These are phyloP conservation scores for Nyssa sinensis DNA, from an alignment of 148 eudicot genomes.

Conservation along the genomic window DNA sequence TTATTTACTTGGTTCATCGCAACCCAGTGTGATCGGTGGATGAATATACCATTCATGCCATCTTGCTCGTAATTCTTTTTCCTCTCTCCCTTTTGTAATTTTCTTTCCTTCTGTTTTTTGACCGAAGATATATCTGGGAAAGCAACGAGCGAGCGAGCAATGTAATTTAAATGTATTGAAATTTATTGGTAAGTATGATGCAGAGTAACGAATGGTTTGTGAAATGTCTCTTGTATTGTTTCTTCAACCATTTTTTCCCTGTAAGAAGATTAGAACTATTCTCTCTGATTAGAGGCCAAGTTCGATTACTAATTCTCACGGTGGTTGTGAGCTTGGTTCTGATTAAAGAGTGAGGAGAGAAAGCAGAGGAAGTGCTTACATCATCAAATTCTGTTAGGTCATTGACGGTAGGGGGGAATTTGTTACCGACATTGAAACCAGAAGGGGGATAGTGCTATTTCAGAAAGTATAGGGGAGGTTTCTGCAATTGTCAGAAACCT, in stretches of 20 bases:
- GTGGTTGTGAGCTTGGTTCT: too few relatives aligned
- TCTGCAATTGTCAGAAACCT: too few relatives aligned
- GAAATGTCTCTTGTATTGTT: slow-evolving; percentile 11
- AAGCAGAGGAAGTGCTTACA: too few relatives aligned
- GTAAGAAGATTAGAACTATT: slow-evolving; percentile 2
- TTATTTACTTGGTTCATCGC: not conserved
- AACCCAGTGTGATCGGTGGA: not conserved
- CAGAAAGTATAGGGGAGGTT: too few relatives aligned
- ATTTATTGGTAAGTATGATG: slow-evolving; percentile 6
- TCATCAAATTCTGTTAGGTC: too few relatives aligned
- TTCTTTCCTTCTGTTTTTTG: not conserved
- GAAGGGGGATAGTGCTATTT: too few relatives aligned
- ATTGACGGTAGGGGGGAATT: too few relatives aligned
- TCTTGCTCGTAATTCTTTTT: not conserved
- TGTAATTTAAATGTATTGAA: slow-evolving; percentile 16
- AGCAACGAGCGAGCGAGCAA: slow-evolving; percentile 4
- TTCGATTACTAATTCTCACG: too few relatives aligned
- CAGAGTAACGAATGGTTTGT: slow-evolving; percentile 14
- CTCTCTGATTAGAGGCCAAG: not conserved
- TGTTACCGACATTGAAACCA: too few relatives aligned
- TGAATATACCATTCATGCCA: not conserved
- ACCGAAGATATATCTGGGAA: not conserved
- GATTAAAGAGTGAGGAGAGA: too few relatives aligned
- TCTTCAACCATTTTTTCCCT: slow-evolving; percentile 6
- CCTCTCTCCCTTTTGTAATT: not conserved